Base-by-base conservation (phyloP, 2,329 filamentous ascomycete species). In the Phialocephala sp. region DNA sequence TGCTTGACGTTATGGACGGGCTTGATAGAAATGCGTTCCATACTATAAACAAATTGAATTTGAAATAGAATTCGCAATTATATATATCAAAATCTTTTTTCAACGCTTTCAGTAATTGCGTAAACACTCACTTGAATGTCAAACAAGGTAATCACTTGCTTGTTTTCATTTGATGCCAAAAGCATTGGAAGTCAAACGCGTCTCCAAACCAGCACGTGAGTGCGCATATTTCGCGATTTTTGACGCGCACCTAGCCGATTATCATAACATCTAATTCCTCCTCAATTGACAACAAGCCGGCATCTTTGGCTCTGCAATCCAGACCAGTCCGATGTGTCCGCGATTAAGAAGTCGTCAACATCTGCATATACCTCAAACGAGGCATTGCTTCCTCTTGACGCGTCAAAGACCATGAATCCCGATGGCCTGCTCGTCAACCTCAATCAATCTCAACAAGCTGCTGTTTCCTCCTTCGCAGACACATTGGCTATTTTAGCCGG, bases 401-500 rank as follows among this genome's bases (percentile, higher is more conserved):
- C 50, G 50, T 54, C 50, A 27, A 54, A 54, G 12, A 54, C 63
- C 59, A 76, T 76, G 75, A 69, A 67, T 58, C 59, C 63, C 9
- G 71, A 75, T 66, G 58, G 47, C 18, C 59, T 91, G 52, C 80
- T 91, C 39, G 76, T 81, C 63, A 87, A 86, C 39, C 82, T 92
- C 64, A 92, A 92, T 77, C 76, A 79, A 55, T 87, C 87, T 9
- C 89, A 92, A 75, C 82, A 80, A 70, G 82, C 82, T 57, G 89
- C 89, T 1, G 89, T 91, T 32, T 86, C 87, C 8, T 90, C 87
- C 6, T 80, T 83, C 4, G 84, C 87, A 11, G 79, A 84, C 45
- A 75, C 78, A 52, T 69, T 91, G 20, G 88, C 89, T 58, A 91
- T 91, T 63, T 79, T 91, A 52, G 89, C 89, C 45, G 88, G 88